Evolutionary conservation across 768 basidiomycete species (phyloP), one percentile per base, ranked within the genome.

Genomic region (Podaxis sp.): DNA sequence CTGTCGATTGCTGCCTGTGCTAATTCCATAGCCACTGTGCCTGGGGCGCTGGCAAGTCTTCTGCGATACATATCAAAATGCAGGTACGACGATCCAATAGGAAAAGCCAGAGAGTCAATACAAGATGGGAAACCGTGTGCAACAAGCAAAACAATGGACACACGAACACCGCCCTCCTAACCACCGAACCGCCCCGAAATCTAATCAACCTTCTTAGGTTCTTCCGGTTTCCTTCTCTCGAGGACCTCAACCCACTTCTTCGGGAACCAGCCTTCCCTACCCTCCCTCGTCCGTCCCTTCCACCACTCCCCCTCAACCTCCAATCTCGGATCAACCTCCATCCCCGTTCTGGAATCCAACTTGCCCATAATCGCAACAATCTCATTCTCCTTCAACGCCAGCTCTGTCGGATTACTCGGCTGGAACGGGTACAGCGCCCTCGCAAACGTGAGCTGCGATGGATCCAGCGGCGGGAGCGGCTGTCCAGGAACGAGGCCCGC

Each of bases 261-360:
- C 2, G 95, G 95, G 81, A 97, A 95, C 93, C 93, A 97, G 0
- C 95, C 95, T 64, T 90, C 86, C 65, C 88, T 80, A 0, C 95
- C 95, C 64, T 96, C 93, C 56, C 95, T 79, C 61, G 91, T 93
- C 54, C 95, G 79, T 1, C 95, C 95, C 71, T 85, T 87, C 94
- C 93, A 97, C 95, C 95, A 97, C 60, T 93, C 95, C 5, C 78
- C 83, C 60, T 84, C 78, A 25, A 85, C 74, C 61, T 82, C 80
- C 37, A 80, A 61, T 16, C 87, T 74, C 1, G 86, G 84, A 64
- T 89, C 84, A 5, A 87, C 85, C 62, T 87, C 87, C 64, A 72
- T 73, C 0, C 89, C 89, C 0, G 84, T 88, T 16, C 77, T 69
- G 0, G 86, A 86, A 63, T 89, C 89, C 57, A 89, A 67, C 70